Evolutionary conservation across 495 filamentous ascomycete genomes (phyloP), one percentile per base, ranked within the genome.

Genomic region (Aspergillus saccharolyticus): DNA sequence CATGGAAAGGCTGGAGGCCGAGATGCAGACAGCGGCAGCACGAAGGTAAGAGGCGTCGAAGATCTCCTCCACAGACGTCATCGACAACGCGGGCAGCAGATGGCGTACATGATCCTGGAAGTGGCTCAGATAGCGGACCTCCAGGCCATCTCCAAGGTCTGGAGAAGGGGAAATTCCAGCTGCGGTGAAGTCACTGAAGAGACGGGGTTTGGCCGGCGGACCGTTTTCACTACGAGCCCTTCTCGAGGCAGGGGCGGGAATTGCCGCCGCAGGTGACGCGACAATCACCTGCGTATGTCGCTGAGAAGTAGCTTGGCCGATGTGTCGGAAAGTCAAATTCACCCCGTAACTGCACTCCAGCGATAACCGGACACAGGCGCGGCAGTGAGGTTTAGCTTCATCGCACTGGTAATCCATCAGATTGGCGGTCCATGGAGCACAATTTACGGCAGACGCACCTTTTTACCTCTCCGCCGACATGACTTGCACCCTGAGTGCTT

Each of bases 1-100:
- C 56, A 63, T 63, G 4, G 60, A 63, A 5, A 63, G 56, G 28
- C 52, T 63, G 0, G 60, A 63, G 2, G 60, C 62, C 10, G 53
- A 52, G 15, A 61, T 61, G 54, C 59, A 61, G n/a, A 61, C 53
- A 2, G 42, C 42, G 30, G 59, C 59, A 6, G 15, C 56, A 8
- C 50, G 19, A 1, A 54, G 28, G 17, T 25, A 44, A 3, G 54
- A 33, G 1, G 54, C 53, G 1, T 50, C 19, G 14, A 57, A 44
- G 28, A 28, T 0, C 7, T 43, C 18, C 10, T 53, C 28, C 4
- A 18, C 30, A 16, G 53, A 22, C 15, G 53, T 18, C 19, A 21
- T 28, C n/a, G 47, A 20, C 5, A 22, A 24, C 0, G 49, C 42
- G 12, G 54, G 59, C 10, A 61, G 43, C 10, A 61, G 49, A 22